Base-by-base conservation (phyloP, 179 eudicot species). In the Vitellaria paradoxa region DNA sequence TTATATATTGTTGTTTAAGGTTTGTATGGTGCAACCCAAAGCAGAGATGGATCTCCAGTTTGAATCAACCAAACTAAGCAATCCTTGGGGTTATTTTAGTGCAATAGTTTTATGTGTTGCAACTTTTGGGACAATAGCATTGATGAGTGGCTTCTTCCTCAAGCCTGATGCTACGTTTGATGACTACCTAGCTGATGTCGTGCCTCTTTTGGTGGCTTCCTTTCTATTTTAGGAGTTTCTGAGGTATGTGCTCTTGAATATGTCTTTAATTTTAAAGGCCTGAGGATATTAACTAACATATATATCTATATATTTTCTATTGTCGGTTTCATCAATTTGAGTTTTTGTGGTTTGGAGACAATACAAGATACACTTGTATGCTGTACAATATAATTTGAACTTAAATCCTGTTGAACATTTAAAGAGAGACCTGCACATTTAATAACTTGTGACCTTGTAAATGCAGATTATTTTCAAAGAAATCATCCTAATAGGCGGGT, bases 11-110 rank as follows among this genome's bases (percentile, higher is more conserved):
- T 66, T 68, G 73, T 72, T 79, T 12, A 72, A 93, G 97, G 99
- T 92, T 70, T 95, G 99, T 80, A 84, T 93, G 87, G 99, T 93
- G 78, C 97, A 95, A 87, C 99, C 99, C 11, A 93, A 95, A 83
- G 69, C 93, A 11, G 99, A 93, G 87, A 93, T 95, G 47, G 99
- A 95, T 78, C 95, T 95, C 73, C 91, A 95, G 78, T 91, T 95
- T 67, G 99, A 95, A 80, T 76, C 88, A 3, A 88, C 89, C 24
- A 93, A 86, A 80, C 82, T 93, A 74, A 95, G 95, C 87, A 93
- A 93, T 74, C 88, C 92, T 30, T 95, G 89, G 95, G 99, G 99
- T 46, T 93, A 90, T 79, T 0, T 90, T 23, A 91, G 95, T 83
- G 93, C 97, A 70, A 64, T 93, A 81, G 85, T 85, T 59, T 76